Conservation (phyloP, 441 rosid genomes). For the Theobroma grandiflorum region DNA sequence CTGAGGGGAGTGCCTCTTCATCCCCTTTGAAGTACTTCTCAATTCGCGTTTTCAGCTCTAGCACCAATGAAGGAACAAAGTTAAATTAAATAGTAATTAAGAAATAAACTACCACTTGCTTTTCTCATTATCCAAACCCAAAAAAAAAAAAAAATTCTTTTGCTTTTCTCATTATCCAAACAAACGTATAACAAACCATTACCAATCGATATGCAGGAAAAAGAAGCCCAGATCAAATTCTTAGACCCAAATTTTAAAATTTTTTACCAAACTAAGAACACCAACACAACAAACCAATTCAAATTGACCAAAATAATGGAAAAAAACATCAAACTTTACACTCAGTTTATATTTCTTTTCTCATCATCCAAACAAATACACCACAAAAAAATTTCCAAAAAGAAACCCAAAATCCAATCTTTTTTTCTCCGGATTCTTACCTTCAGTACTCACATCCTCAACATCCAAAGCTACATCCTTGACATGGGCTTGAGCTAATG, state of each 20-base stretch:
- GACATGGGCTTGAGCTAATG: slow-evolving; percentile 28
- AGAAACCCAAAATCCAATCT: background rate
- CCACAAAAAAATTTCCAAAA: background rate
- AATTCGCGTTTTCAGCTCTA: slow-evolving; percentile 67
- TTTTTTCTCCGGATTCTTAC: slow-evolving; percentile 31
- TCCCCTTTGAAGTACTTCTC: slow-evolving; percentile 76
- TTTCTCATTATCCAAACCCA: background rate
- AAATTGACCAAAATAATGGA: background rate
- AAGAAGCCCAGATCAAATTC: background rate
- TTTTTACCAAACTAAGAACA: background rate
- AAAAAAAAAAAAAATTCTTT: background rate
- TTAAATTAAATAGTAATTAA: background rate
- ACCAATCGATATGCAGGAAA: background rate
- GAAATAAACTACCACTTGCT: background rate
- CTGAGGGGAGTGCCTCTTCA: slow-evolving; percentile 67
- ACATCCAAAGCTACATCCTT: slow-evolving; percentile 35
- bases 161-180: slow-evolving; percentile 1
- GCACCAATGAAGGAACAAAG: slow-evolving; percentile 34
- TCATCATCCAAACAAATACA: slow-evolving; percentile 9
- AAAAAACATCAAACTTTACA: background rate
- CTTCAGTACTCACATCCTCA: slow-evolving; percentile 52
- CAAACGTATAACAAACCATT: background rate
- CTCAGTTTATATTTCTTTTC: slow-evolving; percentile 13
- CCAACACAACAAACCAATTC: background rate
- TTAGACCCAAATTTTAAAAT: background rate